Evolutionary conservation across 2,329 filamentous ascomycete genomes (phyloP), one percentile per base, ranked within the genome.

Genomic region (Diaporthe ilicicola): DNA sequence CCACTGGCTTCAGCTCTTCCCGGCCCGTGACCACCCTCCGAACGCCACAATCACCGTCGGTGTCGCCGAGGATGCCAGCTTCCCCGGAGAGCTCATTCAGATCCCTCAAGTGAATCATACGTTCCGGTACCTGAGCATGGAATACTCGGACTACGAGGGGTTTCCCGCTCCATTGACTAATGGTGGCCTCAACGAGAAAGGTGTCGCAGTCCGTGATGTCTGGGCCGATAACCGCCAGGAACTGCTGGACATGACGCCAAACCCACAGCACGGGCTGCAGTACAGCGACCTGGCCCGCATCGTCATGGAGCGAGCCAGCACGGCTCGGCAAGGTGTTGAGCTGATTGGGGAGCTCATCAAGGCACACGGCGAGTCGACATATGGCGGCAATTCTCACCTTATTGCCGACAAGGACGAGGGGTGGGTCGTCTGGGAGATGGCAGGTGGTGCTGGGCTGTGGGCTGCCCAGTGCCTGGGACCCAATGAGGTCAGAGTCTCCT

Each of bases 221-320:
- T 62, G 59, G 59, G 59, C 59, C 19, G 59, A 62, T 42, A 62
- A 62, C 42, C 59, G 59, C 42, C 59, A 62, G 42, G 59, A 48
- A 42, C 59, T 62, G 1, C 27, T 62, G 19, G 59, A 62, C 13
- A 48, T 62, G 59, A 62, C 59, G 42, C 59, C 59, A 3, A 62
- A 48, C 4, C 59, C 59, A 3, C 59, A 62, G 42, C 59, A n/a
- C 2, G 59, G 59, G 17, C 42, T 46, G 42, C 59, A 62, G 29
- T 62, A 62, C 59, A 62, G 59, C 42, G 59, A 62, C n/a, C 17
- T 48, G 59, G 59, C 59, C 12, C 59, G 59, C 59, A 62, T 62
- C 42, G 59, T 62, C 19, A 62, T 62, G 59, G 59, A 62, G 13
- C 59, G 59, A n/a, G 59, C 42, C 27, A 48, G 59, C 59, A 62